Evolutionary conservation across 1,284 basidiomycete genomes (phyloP).

Genomic region (Xerocomus nothofagi): DNA sequence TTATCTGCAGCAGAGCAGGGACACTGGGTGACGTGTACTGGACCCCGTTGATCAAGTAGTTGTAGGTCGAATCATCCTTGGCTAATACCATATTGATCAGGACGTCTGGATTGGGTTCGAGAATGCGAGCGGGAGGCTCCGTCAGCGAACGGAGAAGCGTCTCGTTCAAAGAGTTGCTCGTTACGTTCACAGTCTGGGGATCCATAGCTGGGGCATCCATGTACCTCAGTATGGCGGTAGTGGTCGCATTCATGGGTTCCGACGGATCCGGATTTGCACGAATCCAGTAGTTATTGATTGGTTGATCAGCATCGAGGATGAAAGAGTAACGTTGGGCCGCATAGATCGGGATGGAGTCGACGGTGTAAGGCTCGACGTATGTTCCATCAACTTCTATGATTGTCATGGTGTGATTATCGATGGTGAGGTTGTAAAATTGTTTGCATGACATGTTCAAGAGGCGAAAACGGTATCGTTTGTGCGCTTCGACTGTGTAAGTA

Average conservation of each 20-base stretch:
- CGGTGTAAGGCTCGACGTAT: constrained; percentile 33
- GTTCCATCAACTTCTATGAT: constrained; percentile 43
- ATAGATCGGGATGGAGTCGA: constrained; percentile 34
- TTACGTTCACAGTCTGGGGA: constrained; percentile 27
- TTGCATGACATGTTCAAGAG: constrained; percentile 42
- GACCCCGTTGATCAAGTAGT: constrained; percentile 31
- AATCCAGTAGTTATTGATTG: constrained; percentile 33
- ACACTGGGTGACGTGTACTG: constrained; percentile 38
- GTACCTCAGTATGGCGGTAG: constrained; percentile 41
- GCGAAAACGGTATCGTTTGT: constrained; percentile 40
- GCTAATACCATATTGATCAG: constrained; percentile 26
- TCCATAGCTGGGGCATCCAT: constrained; percentile 30
- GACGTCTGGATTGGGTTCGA: constrained; percentile 28
- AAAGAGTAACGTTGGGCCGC: constrained; percentile 39
- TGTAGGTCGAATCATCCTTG: constrained; percentile 15
- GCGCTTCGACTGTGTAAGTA: constrained; percentile 25
- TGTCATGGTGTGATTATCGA: constrained; percentile 37
- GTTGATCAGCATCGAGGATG: constrained; percentile 33
- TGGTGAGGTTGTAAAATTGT: constrained; percentile 39
- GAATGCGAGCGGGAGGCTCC: constrained; percentile 20
- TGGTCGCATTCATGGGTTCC: constrained; percentile 11
- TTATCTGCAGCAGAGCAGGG: constrained; percentile 48
- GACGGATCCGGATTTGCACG: constrained; percentile 16
- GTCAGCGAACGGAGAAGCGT: constrained; percentile 30
- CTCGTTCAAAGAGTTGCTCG: constrained; percentile 28